Conservation (phyloP, 1,139 yeast species). For the Nakaseomyces bracarensis region DNA sequence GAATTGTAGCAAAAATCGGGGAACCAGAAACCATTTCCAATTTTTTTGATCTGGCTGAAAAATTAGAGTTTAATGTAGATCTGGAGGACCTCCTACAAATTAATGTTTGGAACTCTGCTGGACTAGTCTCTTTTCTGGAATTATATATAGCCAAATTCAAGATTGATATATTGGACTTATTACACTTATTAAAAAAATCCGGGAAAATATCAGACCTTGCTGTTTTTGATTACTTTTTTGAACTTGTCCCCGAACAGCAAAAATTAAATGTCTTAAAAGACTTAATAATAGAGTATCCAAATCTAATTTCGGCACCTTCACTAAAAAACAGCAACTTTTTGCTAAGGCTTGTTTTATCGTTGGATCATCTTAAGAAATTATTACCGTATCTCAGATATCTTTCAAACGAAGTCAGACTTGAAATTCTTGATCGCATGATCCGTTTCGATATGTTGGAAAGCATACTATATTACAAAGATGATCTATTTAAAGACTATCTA, state of each 20-base stretch:
- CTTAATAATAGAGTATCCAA: background rate
- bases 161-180: background rate
- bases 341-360: background rate
- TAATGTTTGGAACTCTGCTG: conserved; percentile 2
- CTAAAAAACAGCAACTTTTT: background rate
- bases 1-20: conserved; percentile 7
- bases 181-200: background rate
- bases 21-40: conserved; percentile 6
- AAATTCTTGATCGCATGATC: background rate
- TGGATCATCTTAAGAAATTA: background rate
- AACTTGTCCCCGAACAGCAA: conserved; percentile 1
- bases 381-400: background rate
- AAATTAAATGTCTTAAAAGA: background rate
- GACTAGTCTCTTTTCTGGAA: background rate
- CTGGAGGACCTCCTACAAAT: conserved; percentile 1
- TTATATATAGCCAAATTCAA: background rate
- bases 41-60: conserved; percentile 9
- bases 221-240: conserved; percentile 1
- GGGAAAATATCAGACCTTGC: background rate
- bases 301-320: background rate
- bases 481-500: background rate
- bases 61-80: conserved; percentile 6
- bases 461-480: background rate
- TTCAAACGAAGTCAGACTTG: background rate
- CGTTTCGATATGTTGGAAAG: background rate